These are phyloP conservation scores for Dalbergia cultrata DNA, from an alignment of 306 rosid genomes.

Conservation along the genomic window DNA sequence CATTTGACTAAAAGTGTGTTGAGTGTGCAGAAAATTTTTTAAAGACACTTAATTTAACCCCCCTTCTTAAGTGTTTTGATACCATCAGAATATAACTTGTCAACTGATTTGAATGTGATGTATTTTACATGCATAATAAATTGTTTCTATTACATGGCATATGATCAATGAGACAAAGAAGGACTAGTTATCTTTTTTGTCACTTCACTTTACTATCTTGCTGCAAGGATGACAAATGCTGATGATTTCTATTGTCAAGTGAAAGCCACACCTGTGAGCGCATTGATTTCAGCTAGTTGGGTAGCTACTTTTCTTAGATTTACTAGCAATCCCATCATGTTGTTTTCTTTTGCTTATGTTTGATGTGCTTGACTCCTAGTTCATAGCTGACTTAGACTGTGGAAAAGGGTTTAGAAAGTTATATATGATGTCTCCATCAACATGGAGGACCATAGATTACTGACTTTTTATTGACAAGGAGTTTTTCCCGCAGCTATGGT, in stretches of 20 bases:
- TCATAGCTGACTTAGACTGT: conserved; percentile 16
- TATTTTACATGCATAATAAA: background rate
- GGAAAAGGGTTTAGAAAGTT: conserved; percentile 15
- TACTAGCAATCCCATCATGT: background rate
- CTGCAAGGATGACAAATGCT: conserved; percentile 23
- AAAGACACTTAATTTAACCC: too few relatives aligned
- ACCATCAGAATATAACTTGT: conserved; percentile 5
- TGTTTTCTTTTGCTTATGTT: conserved; percentile 28
- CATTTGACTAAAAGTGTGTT: too few relatives aligned
- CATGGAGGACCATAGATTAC: conserved; percentile 10
- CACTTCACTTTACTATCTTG: conserved; percentile 31
- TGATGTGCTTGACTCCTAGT: conserved; percentile 21
- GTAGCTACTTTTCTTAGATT: conserved; percentile 33
- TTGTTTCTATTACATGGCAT: conserved; percentile 10
- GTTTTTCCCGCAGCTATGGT: background rate
- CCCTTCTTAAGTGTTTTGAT: too few relatives aligned
- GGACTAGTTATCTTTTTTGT: background rate
- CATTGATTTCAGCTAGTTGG: conserved; percentile 15
- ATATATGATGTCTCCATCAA: conserved; percentile 34
- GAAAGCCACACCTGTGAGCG: background rate
- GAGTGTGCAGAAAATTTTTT: too few relatives aligned
- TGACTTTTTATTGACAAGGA: background rate
- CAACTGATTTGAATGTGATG: conserved; percentile 16
- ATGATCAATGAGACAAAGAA: conserved; percentile 21
- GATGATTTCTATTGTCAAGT: background rate